Conservation (phyloP, 148 eudicot species). For the Camellia sinensis region DNA sequence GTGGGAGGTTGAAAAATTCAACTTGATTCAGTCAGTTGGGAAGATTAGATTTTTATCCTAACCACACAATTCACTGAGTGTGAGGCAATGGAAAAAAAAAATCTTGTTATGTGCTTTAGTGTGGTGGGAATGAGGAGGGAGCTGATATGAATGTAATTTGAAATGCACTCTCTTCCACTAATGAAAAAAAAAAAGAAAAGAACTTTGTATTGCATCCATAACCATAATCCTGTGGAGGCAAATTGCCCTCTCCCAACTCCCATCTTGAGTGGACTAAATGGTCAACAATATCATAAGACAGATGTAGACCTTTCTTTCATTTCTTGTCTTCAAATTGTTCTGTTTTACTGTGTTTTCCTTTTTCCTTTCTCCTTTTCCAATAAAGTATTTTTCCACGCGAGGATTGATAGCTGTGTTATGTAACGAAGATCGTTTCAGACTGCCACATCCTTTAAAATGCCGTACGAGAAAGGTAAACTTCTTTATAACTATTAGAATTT, state of each 20-base stretch:
- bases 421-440: no score
- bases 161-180: conserved; percentile 45
- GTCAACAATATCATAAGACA: conserved; percentile 66
- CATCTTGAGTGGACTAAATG: conserved; percentile 32
- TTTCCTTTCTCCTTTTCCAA: background rate
- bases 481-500: no score
- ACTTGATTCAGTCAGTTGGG: background rate
- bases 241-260: conserved; percentile 36
- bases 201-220: conserved; percentile 28
- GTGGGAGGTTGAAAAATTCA: background rate
- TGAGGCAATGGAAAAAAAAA: background rate
- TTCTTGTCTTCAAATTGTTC: conserved; percentile 52
- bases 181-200: conserved; percentile 18
- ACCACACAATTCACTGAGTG: background rate
- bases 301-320: conserved; percentile 55
- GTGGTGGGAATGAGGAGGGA: conserved; percentile 31
- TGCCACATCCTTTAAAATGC: no score
- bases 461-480: no score
- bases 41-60: background rate
- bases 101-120: conserved; percentile 18
- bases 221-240: conserved; percentile 44
- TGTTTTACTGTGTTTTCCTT: conserved; percentile 14
- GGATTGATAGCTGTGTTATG: background rate
- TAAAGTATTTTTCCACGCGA: conserved; percentile 7
- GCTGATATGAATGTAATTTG: conserved; percentile 34